Conservation (phyloP, 805 yeast genomes). For the Priceomyces haplophilus region DNA sequence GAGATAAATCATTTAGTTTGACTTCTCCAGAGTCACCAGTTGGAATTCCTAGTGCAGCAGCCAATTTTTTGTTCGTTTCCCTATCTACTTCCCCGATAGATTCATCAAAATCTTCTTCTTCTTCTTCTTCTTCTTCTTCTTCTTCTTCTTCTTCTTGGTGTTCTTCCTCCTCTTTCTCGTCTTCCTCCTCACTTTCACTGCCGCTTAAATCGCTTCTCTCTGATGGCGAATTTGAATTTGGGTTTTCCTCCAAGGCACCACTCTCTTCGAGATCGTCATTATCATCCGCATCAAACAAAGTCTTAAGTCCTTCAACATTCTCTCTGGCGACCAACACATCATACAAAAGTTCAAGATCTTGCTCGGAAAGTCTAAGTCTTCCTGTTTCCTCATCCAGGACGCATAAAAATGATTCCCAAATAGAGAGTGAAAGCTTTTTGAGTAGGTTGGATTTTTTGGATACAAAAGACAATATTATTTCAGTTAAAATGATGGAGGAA, state of each 20-base stretch:
- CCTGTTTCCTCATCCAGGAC: constrained; percentile 23
- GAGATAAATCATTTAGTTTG: constrained; percentile 37
- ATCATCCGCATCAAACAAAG: constrained; percentile 59
- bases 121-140: constrained; percentile 16
- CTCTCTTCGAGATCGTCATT: constrained; percentile 20
- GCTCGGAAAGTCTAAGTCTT: constrained; percentile 23
- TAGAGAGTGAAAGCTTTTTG: constrained; percentile 34
- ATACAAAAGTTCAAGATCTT: constrained; percentile 33
- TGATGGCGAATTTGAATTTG: background rate
- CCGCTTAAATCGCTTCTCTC: no score
- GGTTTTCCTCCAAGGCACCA: constrained; percentile 18
- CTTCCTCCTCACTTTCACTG: no score
- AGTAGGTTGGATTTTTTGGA: constrained; percentile 36
- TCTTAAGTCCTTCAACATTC: constrained; percentile 75
- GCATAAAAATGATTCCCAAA: constrained; percentile 43
- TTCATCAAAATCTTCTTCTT: constrained; percentile 35
- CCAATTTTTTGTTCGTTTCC: constrained; percentile 60
- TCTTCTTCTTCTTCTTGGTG: constrained; percentile 26
- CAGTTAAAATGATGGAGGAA: constrained; percentile 36
- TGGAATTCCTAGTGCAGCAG: constrained; percentile 69
- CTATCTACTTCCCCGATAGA: constrained; percentile 21
- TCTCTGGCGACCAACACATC: constrained; percentile 55
- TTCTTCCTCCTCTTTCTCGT: constrained; percentile 15
- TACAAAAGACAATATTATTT: constrained; percentile 44
- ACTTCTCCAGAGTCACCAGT: constrained; percentile 42